Evolutionary conservation across 371 early-diverging fungal species (phyloP).

Genomic region (Mortierella sp.): DNA sequence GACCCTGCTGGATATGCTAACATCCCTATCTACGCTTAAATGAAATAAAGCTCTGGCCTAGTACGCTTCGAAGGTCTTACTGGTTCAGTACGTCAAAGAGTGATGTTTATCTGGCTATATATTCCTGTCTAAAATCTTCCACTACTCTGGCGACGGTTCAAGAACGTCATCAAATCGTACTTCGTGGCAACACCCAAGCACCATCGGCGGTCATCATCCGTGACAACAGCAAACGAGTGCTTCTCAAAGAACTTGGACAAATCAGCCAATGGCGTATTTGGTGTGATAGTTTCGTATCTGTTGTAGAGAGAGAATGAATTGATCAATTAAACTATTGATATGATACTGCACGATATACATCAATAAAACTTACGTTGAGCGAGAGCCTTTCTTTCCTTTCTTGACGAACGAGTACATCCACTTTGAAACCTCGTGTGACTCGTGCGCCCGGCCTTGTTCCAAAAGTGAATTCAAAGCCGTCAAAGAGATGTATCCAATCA

Average conservation of each 20-base stretch:
- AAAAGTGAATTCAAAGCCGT: conserved; percentile 72
- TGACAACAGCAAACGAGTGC: conserved; percentile 86
- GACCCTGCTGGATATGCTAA: conserved; percentile 50
- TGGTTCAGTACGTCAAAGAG: background rate
- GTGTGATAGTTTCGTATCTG: conserved; percentile 82
- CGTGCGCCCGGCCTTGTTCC: conserved; percentile 62
- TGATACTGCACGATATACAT: background rate
- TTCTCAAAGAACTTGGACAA: conserved; percentile 78
- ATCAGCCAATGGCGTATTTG: conserved; percentile 84
- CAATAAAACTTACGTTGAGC: conserved; percentile 27
- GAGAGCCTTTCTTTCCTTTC: conserved; percentile 51
- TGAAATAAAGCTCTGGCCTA: too few species aligned
- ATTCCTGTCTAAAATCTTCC: conserved; percentile 38
- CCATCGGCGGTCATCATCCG: conserved; percentile 85
- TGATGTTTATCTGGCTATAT: background rate
- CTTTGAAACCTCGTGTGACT: conserved; percentile 63
- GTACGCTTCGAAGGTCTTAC: too few species aligned
- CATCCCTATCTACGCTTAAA: conserved; percentile 53
- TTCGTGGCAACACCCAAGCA: conserved; percentile 88
- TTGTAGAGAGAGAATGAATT: background rate
- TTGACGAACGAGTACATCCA: conserved; percentile 75
- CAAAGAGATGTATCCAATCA: conserved; percentile 85
- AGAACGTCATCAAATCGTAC: conserved; percentile 79
- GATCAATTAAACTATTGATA: background rate
- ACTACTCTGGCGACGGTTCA: conserved; percentile 60